These are phyloP conservation scores for Sphagnurus paluster DNA, from an alignment of 1,284 basidiomycete species.

Conservation along the genomic window DNA sequence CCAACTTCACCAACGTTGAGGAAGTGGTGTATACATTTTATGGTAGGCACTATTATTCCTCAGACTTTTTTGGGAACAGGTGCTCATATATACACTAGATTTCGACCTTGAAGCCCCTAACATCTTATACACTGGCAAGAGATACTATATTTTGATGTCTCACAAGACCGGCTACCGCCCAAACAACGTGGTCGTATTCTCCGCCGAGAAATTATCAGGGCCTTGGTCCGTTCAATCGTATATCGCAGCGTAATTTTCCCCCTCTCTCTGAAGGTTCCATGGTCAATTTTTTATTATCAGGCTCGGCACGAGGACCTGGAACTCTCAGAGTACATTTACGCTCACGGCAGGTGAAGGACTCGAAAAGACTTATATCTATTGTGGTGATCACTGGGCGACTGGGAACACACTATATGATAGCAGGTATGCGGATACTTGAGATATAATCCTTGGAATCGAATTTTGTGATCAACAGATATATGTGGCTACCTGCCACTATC, in stretches of 20 bases:
- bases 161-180: slow-evolving; percentile 18
- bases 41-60: slow-evolving; percentile 14
- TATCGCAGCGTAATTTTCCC: slow-evolving; percentile 22
- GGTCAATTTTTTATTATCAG: slow-evolving; percentile 8
- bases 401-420: slow-evolving; percentile 21
- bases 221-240: slow-evolving; percentile 30
- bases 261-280: neutral
- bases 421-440: slow-evolving; percentile 12
- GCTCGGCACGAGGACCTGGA: slow-evolving; percentile 29
- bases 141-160: slow-evolving; percentile 15
- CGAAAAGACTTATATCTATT: slow-evolving; percentile 28
- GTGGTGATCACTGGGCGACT: slow-evolving; percentile 30
- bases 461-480: slow-evolving; percentile 24
- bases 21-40: slow-evolving; percentile 29
- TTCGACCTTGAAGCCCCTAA: slow-evolving; percentile 14
- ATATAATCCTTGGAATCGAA: neutral
- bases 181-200: slow-evolving; percentile 31
- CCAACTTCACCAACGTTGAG: slow-evolving; percentile 25
- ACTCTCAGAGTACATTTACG: slow-evolving; percentile 30
- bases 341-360: slow-evolving; percentile 24
- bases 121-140: slow-evolving; percentile 12
- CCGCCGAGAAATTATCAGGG: slow-evolving; percentile 26
- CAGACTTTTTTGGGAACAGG: neutral
- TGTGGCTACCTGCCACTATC: slow-evolving; percentile 30
- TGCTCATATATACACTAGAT: slow-evolving; percentile 3